Percentiles rank a stretch among this genome's conserved stretches.
Evolutionary conservation across 1,284 basidiomycete genomes (phyloP).

Genomic region (Fomitopsis pinicola): DNA sequence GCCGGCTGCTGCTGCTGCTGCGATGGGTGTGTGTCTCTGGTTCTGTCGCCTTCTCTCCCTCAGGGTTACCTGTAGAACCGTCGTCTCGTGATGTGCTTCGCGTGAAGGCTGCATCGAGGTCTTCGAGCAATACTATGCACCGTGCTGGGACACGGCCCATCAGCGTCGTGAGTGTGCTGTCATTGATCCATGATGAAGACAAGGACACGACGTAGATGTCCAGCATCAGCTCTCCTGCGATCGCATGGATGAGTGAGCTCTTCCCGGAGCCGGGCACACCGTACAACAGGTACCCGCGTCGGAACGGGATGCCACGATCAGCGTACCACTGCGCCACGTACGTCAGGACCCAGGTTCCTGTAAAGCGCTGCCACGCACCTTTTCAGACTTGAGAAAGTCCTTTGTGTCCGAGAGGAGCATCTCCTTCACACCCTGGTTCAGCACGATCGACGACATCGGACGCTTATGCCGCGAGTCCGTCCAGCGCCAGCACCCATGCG

Average conservation of each 20-base stretch:
- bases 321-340: slow-evolving; percentile 39
- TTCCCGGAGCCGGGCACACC: slow-evolving; percentile 82
- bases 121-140: slow-evolving; percentile 82
- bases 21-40: slow-evolving; percentile 28
- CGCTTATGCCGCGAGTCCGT: slow-evolving; percentile 79
- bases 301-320: slow-evolving; percentile 69
- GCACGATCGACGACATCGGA: slow-evolving; percentile 74
- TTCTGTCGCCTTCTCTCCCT: slow-evolving; percentile 30
- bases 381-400: slow-evolving; percentile 77
- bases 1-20: slow-evolving; percentile 33
- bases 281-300: slow-evolving; percentile 79
- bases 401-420: slow-evolving; percentile 76
- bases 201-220: slow-evolving; percentile 79
- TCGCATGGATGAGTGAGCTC: slow-evolving; percentile 77
- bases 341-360: slow-evolving; percentile 11
- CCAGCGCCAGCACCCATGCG: slow-evolving; percentile 82
- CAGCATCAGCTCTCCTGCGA: slow-evolving; percentile 76
- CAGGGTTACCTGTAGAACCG: slow-evolving; percentile 39
- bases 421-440: slow-evolving; percentile 80
- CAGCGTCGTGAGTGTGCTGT: slow-evolving; percentile 69
- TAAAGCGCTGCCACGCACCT: slow-evolving; percentile 37
- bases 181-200: slow-evolving; percentile 75
- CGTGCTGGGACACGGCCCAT: slow-evolving; percentile 79
- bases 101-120: slow-evolving; percentile 80
- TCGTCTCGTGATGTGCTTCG: slow-evolving; percentile 62